Base-by-base conservation (phyloP, 345 rosid genomes). In the Salix caprea region DNA sequence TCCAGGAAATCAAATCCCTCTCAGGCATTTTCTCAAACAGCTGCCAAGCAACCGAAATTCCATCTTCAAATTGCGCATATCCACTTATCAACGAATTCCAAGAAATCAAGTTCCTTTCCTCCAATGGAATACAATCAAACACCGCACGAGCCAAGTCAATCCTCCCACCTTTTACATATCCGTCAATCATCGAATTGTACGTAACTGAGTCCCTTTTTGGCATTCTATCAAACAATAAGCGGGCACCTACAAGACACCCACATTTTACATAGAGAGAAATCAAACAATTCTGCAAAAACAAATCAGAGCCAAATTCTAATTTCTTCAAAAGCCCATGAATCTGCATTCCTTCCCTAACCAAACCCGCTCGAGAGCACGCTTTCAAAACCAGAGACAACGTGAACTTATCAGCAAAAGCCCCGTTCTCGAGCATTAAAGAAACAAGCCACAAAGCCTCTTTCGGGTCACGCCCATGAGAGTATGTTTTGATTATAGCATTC, bases 1-100 rank as follows among this genome's bases (percentile, higher is more conserved):
- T 88, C 89, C 88, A 88, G 0, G 88, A 79, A 74, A 86, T 73
- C 81, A 81, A 30, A 70, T 88, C 91, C 77, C 85, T 84, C 40
- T 81, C 84, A 34, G 89, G 91, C 91, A 88, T 88, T 76, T 81
- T 82, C 58, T 71, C 83, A 36, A 92, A 90, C 79, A 90, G 42
- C 23, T 85, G 72, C 78, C 79, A 73, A 19, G 93, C 92, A 42
- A 75, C 3, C 39, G 71, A 28, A 60, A 89, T 73, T 8, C 90
- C 87, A 16, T 82, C 83, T 65, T 70, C 77, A 18, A 21, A 70
- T 39, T 81, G 86, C 28, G 81, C 83, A 44, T 79, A 83, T 4
- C 93, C 97, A 11, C 86, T 76, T n/a, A 92, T 76, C 83, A 92
- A 81, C n/a, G 85, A 87, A 80, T 90, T 90, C 97, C 93, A 92